Percentiles rank a stretch among this genome's conserved stretches.
Conservation (phyloP, 176 grass and related monocot genomes). For the Hordeum vulgare region MorexV3_pseudomolecules_assembly NC_058524.1:579218016-579218515, state of each 20-base stretch:
- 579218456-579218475: slow-evolving; percentile 94
- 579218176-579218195: slow-evolving; percentile 84
- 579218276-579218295: slow-evolving; percentile 22
- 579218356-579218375: slow-evolving; percentile 99
- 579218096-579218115: slow-evolving; percentile 86
- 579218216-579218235: slow-evolving; percentile 95
- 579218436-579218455: slow-evolving; percentile 89
- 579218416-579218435: slow-evolving; percentile 99
- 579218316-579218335: slow-evolving; percentile 15
- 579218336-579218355: slow-evolving; percentile 81
- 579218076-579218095: slow-evolving; percentile 80
- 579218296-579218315: slow-evolving; percentile 22
- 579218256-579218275: slow-evolving; percentile 94
- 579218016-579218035: slow-evolving; percentile 88
- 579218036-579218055: slow-evolving; percentile 94
- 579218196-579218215: slow-evolving; percentile 78
- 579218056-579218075: slow-evolving; percentile 95
- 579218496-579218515: background rate
- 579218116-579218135: slow-evolving; percentile 91
- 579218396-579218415: slow-evolving; percentile 87
- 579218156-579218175: slow-evolving; percentile 92
- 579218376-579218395: slow-evolving; percentile 92
- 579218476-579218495: slow-evolving; percentile 31
- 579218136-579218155: slow-evolving; percentile 96
- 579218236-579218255: slow-evolving; percentile 94